A percentile compares a stretch with the other conserved stretches of the same genome.
phyloP scores from a whole-genome alignment of 1,284 basidiomycete species.

The Tilletia horrida region DNA sequence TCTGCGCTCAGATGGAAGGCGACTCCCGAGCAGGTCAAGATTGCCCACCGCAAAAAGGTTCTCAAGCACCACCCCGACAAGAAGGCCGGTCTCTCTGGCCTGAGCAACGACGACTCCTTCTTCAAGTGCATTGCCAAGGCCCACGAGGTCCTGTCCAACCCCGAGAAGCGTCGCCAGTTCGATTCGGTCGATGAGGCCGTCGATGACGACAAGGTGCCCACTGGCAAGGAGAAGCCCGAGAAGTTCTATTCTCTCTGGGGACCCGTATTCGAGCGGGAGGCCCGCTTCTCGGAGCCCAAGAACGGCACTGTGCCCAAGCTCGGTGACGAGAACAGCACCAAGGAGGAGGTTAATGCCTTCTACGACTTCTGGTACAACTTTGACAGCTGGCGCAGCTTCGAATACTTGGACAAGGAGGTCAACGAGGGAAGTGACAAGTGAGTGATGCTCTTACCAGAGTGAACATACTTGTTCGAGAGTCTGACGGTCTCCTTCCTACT shows the following conservation, averaged over 20 bases:
- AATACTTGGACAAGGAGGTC: constrained; percentile 97
- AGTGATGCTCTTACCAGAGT: background rate
- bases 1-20: constrained; percentile 85
- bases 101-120: constrained; percentile 90
- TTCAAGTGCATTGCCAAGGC: constrained; percentile 99
- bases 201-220: constrained; percentile 63
- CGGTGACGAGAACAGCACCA: constrained; percentile 69
- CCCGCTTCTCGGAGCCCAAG: constrained; percentile 74
- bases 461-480: background rate
- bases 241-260: constrained; percentile 67
- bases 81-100: constrained; percentile 73
- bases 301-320: constrained; percentile 79
- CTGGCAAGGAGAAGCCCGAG: constrained; percentile 58
- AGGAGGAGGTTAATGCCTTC: constrained; percentile 83
- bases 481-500: background rate
- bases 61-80: constrained; percentile 99
- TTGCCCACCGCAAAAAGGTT: constrained; percentile 98
- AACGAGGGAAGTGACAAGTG: constrained; percentile 89
- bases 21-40: constrained; percentile 86
- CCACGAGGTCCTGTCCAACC: constrained; percentile 81
- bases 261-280: constrained; percentile 84
- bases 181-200: constrained; percentile 89
- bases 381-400: constrained; percentile 96
- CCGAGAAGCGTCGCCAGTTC: constrained; percentile 87
- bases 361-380: constrained; percentile 99